Evolutionary conservation across 495 filamentous ascomycete species (phyloP).

Genomic region (Aspergillus conjunctus): DNA sequence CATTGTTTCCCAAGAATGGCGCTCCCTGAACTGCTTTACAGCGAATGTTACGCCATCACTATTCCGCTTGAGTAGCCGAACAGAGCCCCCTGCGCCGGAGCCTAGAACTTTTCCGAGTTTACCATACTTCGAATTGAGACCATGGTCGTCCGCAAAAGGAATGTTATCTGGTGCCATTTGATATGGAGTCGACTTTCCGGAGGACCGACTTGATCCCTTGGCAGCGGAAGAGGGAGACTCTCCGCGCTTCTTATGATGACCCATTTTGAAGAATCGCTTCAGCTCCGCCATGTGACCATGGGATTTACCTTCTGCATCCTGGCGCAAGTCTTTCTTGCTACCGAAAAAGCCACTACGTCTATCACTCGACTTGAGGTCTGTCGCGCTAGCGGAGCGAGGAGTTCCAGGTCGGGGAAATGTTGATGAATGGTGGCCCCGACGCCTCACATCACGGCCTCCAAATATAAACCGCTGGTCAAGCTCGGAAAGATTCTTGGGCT

Average conservation of each 20-base stretch:
- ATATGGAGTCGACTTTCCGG: conserved; percentile 59
- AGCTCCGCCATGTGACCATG: conserved; percentile 92
- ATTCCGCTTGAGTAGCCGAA: conserved; percentile 88
- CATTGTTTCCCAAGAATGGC: conserved; percentile 90
- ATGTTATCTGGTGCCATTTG: conserved; percentile 63
- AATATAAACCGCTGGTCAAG: conserved; percentile 91
- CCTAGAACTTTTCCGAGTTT: conserved; percentile 93
- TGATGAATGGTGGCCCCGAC: conserved; percentile 31
- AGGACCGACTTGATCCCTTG: conserved; percentile 48
- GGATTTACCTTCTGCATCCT: conserved; percentile 40
- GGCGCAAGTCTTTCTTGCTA: conserved; percentile 46
- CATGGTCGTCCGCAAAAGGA: conserved; percentile 94
- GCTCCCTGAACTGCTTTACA: conserved; percentile 93
- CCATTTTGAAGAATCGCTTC: conserved; percentile 87
- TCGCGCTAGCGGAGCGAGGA: conserved; percentile 50
- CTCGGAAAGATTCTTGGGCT: conserved; percentile 63
- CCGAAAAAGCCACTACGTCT: conserved; percentile 52
- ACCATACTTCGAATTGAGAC: conserved; percentile 86
- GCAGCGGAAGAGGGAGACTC: conserved; percentile 58
- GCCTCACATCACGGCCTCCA: conserved; percentile 57
- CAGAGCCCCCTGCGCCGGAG: conserved; percentile 92
- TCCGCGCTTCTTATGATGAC: conserved; percentile 63
- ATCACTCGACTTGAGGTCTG: conserved; percentile 48
- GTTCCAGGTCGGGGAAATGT: conserved; percentile 37
- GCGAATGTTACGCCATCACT: conserved; percentile 92